Percentiles rank a stretch among this genome's conserved stretches.
Evolutionary conservation across 2,329 filamentous ascomycete genomes (phyloP).

Genomic region (Pseudophaeomoniella oleicola): DNA sequence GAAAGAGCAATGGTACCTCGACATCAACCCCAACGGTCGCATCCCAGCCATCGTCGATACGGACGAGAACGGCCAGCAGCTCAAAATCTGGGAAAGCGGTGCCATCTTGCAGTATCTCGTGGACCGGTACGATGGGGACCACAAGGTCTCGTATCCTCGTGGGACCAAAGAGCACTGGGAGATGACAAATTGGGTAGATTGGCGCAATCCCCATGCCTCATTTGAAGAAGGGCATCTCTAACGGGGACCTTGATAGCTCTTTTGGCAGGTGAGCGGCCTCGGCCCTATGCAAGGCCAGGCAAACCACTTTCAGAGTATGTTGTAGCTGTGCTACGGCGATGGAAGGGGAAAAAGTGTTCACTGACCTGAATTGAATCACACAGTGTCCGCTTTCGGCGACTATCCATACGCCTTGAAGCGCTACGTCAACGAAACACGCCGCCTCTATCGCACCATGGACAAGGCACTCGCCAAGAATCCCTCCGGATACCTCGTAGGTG

Average conservation of each 20-base stretch:
- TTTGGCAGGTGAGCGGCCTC: too few species aligned
- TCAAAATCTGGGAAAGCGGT: slow-evolving; percentile 29
- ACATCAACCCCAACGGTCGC: slow-evolving; percentile 22
- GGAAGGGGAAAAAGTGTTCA: too few species aligned
- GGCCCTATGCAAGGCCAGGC: slow-evolving; percentile 76
- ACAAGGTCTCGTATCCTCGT: too few species aligned
- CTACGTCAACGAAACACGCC: slow-evolving; percentile 71
- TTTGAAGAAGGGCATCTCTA: too few species aligned
- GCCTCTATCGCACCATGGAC: slow-evolving; percentile 66
- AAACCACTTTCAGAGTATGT: slow-evolving; percentile 84
- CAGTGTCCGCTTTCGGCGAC: too few species aligned
- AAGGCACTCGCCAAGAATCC: slow-evolving; percentile 44
- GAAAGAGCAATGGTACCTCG: too few species aligned
- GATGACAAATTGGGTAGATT: slow-evolving; percentile 23
- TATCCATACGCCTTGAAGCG: slow-evolving; percentile 73
- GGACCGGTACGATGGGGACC: slow-evolving; percentile 32
- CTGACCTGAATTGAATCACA: too few species aligned
- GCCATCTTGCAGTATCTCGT: slow-evolving; percentile 30
- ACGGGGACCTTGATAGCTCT: too few species aligned
- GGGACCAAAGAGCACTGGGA: slow-evolving; percentile 16
- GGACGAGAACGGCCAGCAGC: slow-evolving; percentile 18
- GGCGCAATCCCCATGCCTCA: too few species aligned
- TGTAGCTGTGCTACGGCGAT: too few species aligned
- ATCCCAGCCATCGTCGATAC: slow-evolving; percentile 20
- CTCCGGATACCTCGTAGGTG: slow-evolving; percentile 36